Evolutionary conservation across 2,329 filamentous ascomycete species (phyloP), one percentile per base, ranked within the genome.

Genomic region (Tolypocladium paradoxum): DNA sequence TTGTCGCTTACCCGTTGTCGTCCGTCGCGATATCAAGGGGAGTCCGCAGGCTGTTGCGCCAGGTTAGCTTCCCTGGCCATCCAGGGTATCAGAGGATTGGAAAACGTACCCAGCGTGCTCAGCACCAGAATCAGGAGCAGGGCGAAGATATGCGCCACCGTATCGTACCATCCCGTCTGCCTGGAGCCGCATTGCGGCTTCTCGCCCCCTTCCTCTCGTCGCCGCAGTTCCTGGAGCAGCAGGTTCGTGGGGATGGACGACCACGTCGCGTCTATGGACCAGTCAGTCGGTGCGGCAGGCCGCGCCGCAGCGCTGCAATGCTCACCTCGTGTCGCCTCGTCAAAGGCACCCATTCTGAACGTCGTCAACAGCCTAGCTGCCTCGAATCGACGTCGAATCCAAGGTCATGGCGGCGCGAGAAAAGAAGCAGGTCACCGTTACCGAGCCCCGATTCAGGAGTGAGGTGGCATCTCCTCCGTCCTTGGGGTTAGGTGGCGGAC

Each of bases 71-170:
- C 49, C 18, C 33, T 4, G 20, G 53, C 51, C 38, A 58, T 4
- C 48, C n/a, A 38, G 48, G 33, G 9, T 12, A 11, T 12, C 24
- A 37, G 53, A 20, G 31, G 29, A 22, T 31, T 16, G 20, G 33
- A 6, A 33, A 14, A 11, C 50, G 31, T 71, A 83, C 79, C 73
- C 29, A 80, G 60, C 1, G 78, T 81, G 68, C 82, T 84, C 53
- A 88, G 65, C 0, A 69, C 63, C 51, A 88, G 71, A 53, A 88
- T 87, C 38, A 88, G 69, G 54, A 87, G 73, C 53, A 89, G 68
- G 45, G 85, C 85, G 62, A 83, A 79, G 50, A 88, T 78, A 64
- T 89, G 85, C 43, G 84, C 71, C 2, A 78, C 72, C 0, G 82
- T 85, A 58, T 88, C 83, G 68, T 89, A 89, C 58, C 69, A 68